Percentiles rank a stretch among this genome's conserved stretches.
Evolutionary conservation across 31 red algal species (phyloP).

Genomic region (Porphyra umbilicalis): DNA sequence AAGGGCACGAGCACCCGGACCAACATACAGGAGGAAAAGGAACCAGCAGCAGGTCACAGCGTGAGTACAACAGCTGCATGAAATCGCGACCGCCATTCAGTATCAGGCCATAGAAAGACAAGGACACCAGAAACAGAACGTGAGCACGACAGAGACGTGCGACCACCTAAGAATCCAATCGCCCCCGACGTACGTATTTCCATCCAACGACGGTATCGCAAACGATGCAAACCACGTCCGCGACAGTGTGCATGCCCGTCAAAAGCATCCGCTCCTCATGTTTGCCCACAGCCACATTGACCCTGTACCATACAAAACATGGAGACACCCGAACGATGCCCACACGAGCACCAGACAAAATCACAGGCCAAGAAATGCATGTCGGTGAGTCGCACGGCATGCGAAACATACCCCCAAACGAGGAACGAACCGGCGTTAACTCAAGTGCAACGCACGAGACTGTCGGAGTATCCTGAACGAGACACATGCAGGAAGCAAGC

Average conservation of each 20-base stretch:
- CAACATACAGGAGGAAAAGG: too few relatives aligned
- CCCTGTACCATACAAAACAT: slow-evolving; percentile 8
- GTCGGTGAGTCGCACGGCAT: neutral
- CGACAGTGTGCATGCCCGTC: slow-evolving; percentile 85
- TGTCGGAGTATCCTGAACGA: too few relatives aligned
- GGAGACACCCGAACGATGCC: neutral
- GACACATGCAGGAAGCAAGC: too few relatives aligned
- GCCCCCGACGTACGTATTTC: slow-evolving; percentile 75
- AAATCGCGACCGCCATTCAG: too few relatives aligned
- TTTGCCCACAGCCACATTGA: slow-evolving; percentile 78
- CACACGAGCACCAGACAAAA: neutral
- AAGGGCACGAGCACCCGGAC: too few relatives aligned
- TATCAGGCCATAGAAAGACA: slow-evolving; percentile 1
- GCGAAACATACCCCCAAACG: neutral
- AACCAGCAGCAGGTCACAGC: too few relatives aligned
- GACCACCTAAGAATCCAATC: slow-evolving; percentile 3
- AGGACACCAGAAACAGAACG: neutral
- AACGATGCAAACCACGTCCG: slow-evolving; percentile 82
- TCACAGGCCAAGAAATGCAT: too few relatives aligned
- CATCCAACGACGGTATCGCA: slow-evolving; percentile 74
- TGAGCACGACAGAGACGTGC: neutral
- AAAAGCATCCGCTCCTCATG: slow-evolving; percentile 64
- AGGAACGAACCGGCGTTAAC: too few relatives aligned
- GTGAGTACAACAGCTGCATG: neutral
- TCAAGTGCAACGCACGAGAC: too few relatives aligned